Evolutionary conservation across 2,329 filamentous ascomycete genomes (phyloP), one percentile per base, ranked within the genome.

Genomic region (Scedosporium minutisporum): DNA sequence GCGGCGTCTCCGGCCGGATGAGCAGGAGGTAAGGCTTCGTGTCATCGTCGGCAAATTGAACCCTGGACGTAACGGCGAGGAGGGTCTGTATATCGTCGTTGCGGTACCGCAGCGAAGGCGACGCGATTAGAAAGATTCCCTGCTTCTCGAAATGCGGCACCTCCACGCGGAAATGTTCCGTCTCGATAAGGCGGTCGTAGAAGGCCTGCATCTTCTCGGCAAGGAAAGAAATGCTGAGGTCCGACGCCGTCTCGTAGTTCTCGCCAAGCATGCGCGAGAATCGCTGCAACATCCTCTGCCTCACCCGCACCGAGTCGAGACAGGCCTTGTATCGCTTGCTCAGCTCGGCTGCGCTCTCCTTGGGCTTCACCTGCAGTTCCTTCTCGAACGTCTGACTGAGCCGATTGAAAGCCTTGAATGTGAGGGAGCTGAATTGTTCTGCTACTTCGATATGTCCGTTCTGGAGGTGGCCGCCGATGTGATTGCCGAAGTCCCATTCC

Each of bases 401-500:
- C 59, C 95, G 88, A 68, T 89, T 89, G 65, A 97, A 82, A 7
- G 93, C 93, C 75, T 97, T 97, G 70, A 91, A 93, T 1, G 95
- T 97, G 65, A 99, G 81, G 27, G 91, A 91, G 73, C 88, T 96
- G 74, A 99, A 99, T 72, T 99, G 95, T 77, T 97, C 95, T 1
- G 95, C 95, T 51, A 97, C 95, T 76, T 97, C 93, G 48, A 97
- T 89, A 72, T 97, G 92, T 65, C 95, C 96, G 33, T 91, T 90
- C 68, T 96, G 88, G n/a, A 99, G 82, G 72, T 95, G 89, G 58
- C 90, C 86, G 27, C 93, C 95, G 63, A 99, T 91, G 69, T 93
- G 87, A 70, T 97, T 97, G 61, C 90, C 96, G 70, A 97, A 97
- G 63, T 92, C 91, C 95, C 95, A 99, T 75, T 99, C 95, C 70